Percentiles rank a stretch among this genome's conserved stretches.
These are phyloP conservation scores for Diaporthe amygdali DNA, from an alignment of 2,329 filamentous ascomycete species.

Conservation along the genomic window DNA sequence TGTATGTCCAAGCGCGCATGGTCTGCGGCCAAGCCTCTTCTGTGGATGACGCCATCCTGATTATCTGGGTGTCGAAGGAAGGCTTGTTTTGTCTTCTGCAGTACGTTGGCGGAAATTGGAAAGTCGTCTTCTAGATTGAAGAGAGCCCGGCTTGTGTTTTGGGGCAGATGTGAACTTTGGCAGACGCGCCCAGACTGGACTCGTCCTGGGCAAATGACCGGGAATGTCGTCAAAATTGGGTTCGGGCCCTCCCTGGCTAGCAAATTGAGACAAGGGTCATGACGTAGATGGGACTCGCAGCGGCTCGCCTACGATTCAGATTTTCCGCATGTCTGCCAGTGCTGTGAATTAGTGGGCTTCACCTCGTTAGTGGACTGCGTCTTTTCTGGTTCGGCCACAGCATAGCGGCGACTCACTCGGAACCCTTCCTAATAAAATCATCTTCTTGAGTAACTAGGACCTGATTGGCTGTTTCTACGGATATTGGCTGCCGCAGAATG, in stretches of 20 bases:
- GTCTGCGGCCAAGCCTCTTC: conserved; percentile 26
- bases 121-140: not conserved
- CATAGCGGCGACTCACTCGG: too few relatives aligned
- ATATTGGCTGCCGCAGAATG: not conserved
- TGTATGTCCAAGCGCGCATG: conserved; percentile 67
- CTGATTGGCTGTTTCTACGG: not conserved
- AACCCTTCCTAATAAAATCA: not conserved
- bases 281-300: not conserved
- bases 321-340: not conserved
- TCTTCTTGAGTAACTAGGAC: not conserved
- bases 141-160: not conserved
- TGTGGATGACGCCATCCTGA: conserved; percentile 3
- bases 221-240: conserved; percentile 17
- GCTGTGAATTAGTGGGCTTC: too few relatives aligned
- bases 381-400: not conserved
- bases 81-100: not conserved
- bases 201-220: not conserved
- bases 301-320: not conserved
- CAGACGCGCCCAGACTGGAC: not conserved
- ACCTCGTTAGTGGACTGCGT: not conserved
- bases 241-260: not conserved
- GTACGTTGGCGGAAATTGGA: too few relatives aligned
- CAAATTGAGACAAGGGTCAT: not conserved
- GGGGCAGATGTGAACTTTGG: not conserved
- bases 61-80: not conserved